These are phyloP conservation scores for Wickerhamiella parazyma DNA, from an alignment of 805 yeast species.

Conservation along the genomic window DNA sequence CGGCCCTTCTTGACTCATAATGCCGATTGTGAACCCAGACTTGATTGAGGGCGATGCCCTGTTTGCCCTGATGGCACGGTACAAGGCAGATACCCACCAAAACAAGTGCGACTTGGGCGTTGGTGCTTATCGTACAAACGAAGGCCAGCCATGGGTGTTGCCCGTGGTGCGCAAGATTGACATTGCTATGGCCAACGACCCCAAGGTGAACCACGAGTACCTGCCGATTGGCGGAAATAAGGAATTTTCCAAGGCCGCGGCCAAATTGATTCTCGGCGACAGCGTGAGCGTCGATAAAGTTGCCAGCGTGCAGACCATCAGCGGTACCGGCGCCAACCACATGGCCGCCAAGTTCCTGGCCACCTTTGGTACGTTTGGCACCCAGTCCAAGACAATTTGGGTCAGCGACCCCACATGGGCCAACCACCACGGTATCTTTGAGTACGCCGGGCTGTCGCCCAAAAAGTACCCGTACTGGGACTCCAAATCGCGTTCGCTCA, in stretches of 20 bases:
- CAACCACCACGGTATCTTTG: slow-evolving; percentile 71
- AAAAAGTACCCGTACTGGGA: slow-evolving; percentile 63
- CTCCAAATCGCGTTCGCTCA: slow-evolving; percentile 44
- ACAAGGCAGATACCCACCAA: slow-evolving; percentile 29
- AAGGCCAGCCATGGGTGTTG: slow-evolving; percentile 79
- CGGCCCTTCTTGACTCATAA: neutral
- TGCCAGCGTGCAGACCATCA: slow-evolving; percentile 74
- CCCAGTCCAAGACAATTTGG: slow-evolving; percentile 38
- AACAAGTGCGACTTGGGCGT: slow-evolving; percentile 50
- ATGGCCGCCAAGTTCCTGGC: slow-evolving; percentile 67
- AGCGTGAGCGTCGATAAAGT: slow-evolving; percentile 46
- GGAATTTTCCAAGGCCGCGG: slow-evolving; percentile 51
- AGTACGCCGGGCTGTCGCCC: slow-evolving; percentile 51
- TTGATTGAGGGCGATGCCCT: slow-evolving; percentile 70
- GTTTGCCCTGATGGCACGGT: slow-evolving; percentile 44
- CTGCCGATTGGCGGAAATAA: slow-evolving; percentile 75
- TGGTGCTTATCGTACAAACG: slow-evolving; percentile 86
- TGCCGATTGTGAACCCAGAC: slow-evolving; percentile 15
- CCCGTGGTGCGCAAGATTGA: slow-evolving; percentile 65
- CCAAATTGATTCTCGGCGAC: slow-evolving; percentile 56
- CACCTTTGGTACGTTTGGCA: slow-evolving; percentile 36
- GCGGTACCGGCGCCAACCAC: slow-evolving; percentile 92
- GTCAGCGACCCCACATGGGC: slow-evolving; percentile 93
- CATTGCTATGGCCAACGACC: slow-evolving; percentile 18
- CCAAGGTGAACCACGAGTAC: slow-evolving; percentile 63